phyloP scores from a whole-genome alignment of 305 asterid species.

The Fraxinus angustifolia region DNA sequence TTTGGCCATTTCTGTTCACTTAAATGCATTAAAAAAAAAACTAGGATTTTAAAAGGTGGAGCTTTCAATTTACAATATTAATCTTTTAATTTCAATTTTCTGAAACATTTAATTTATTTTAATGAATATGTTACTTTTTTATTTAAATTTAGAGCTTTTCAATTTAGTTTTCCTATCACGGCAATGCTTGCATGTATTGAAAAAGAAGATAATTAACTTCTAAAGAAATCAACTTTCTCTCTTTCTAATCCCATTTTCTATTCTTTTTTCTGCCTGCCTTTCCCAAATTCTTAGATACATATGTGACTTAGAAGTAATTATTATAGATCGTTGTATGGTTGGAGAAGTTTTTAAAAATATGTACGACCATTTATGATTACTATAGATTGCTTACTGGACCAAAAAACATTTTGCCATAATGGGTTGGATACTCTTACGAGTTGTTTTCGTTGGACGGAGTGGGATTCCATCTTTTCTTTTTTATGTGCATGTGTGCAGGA shows the following conservation, averaged over 20 bases:
- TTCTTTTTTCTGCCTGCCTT: background rate
- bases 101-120: background rate
- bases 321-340: background rate
- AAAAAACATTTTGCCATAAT: background rate
- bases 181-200: background rate
- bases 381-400: background rate
- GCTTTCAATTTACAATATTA: background rate
- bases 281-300: background rate
- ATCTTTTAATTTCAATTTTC: background rate
- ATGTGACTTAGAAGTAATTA: background rate
- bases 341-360: background rate
- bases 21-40: background rate
- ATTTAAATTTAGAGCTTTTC: background rate
- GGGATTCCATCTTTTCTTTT: background rate
- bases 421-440: background rate
- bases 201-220: background rate
- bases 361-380: background rate
- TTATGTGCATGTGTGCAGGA: background rate
- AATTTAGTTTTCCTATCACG: background rate
- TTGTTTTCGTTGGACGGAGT: background rate
- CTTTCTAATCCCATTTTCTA: background rate
- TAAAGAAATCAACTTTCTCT: background rate
- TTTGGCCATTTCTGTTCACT: background rate
- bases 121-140: background rate
- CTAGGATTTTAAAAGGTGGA: background rate